Evolutionary conservation across 1,284 basidiomycete species (phyloP).

Genomic region (Ustilago curta): DNA sequence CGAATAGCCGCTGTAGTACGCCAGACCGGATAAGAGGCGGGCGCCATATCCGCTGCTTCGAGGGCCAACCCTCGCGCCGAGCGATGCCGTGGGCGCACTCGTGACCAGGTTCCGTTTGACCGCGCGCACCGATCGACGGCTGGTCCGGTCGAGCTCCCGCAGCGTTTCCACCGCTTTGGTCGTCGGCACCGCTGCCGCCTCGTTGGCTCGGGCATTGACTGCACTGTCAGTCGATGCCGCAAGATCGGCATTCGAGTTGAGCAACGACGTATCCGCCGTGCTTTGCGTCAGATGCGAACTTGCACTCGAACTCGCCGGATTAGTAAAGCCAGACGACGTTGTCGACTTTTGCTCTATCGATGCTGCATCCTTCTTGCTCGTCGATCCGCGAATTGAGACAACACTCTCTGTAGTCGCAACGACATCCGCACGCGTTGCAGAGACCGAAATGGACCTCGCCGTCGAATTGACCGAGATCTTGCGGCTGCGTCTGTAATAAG

Average conservation of each 20-base stretch:
- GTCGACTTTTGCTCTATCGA: slow-evolving; percentile 5
- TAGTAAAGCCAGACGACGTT: slow-evolving; percentile 14
- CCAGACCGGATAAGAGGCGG: slow-evolving; percentile 15
- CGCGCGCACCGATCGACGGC: slow-evolving; percentile 7
- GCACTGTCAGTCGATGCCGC: background rate
- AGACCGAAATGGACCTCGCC: slow-evolving; percentile 34
- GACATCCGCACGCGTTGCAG: slow-evolving; percentile 23
- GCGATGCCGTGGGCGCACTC: slow-evolving; percentile 1
- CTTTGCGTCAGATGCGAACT: slow-evolving; percentile 15
- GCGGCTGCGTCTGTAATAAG: slow-evolving; percentile 14
- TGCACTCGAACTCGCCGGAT: slow-evolving; percentile 2
- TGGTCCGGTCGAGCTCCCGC: slow-evolving; percentile 21
- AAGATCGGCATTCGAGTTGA: slow-evolving; percentile 8
- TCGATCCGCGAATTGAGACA: slow-evolving; percentile 11
- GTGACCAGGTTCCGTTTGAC: slow-evolving; percentile 22
- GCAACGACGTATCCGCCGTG: slow-evolving; percentile 16
- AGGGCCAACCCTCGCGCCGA: background rate
- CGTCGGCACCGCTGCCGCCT: background rate
- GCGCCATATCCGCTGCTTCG: slow-evolving; percentile 21
- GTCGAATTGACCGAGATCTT: slow-evolving; percentile 42
- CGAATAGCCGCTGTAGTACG: slow-evolving; percentile 35
- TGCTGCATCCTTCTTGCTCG: background rate
- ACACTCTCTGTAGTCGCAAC: slow-evolving; percentile 31
- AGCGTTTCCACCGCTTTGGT: slow-evolving; percentile 26
- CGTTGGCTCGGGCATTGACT: background rate